A percentile compares a stretch with the other conserved stretches of the same genome.
Evolutionary conservation across 352 stramenopile genomes (phyloP).

Genomic region (Plasmopara viticola): DNA sequence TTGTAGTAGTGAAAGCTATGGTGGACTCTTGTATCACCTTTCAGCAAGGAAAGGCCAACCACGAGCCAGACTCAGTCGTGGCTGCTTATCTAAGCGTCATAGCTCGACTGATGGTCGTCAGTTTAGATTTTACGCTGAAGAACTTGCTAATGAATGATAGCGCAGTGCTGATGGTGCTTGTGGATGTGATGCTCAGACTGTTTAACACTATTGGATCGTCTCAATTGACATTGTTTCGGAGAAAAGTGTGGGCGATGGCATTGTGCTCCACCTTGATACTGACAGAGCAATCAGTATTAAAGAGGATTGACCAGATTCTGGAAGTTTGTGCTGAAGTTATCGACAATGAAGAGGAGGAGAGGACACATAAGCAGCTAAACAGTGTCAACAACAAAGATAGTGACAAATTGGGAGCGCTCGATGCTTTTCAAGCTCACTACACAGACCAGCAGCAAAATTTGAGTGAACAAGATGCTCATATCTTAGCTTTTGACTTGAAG

Average conservation of each 20-base stretch:
- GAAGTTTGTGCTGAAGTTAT: conserved; percentile 64
- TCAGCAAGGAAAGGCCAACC: conserved; percentile 25
- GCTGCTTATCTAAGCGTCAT: conserved; percentile 59
- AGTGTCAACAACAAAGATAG: conserved; percentile 10
- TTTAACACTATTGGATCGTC: conserved; percentile 66
- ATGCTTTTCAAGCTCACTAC: conserved; percentile 40
- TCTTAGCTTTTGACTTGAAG: conserved; percentile 42
- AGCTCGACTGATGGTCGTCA: conserved; percentile 39
- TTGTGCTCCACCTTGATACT: conserved; percentile 41
- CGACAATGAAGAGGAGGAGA: conserved; percentile 49
- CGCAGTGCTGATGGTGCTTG: conserved; percentile 27
- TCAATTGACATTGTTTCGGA: conserved; percentile 44
- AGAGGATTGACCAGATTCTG: conserved; percentile 59
- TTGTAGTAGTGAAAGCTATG: conserved; percentile 38
- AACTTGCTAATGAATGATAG: conserved; percentile 38
- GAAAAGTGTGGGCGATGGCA: conserved; percentile 66
- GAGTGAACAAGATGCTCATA: conserved; percentile 29
- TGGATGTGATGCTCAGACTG: conserved; percentile 61
- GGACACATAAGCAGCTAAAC: conserved; percentile 14
- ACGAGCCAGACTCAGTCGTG: conserved; percentile 54
- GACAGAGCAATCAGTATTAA: conserved; percentile 34
- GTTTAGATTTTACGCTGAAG: conserved; percentile 40
- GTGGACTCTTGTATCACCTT: conserved; percentile 41
- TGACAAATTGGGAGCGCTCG: conserved; percentile 33
- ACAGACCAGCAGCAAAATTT: conserved; percentile 21